Evolutionary conservation across 345 rosid species (phyloP), one percentile per base, ranked within the genome.

Genomic region (Eucalyptus victrix): DNA sequence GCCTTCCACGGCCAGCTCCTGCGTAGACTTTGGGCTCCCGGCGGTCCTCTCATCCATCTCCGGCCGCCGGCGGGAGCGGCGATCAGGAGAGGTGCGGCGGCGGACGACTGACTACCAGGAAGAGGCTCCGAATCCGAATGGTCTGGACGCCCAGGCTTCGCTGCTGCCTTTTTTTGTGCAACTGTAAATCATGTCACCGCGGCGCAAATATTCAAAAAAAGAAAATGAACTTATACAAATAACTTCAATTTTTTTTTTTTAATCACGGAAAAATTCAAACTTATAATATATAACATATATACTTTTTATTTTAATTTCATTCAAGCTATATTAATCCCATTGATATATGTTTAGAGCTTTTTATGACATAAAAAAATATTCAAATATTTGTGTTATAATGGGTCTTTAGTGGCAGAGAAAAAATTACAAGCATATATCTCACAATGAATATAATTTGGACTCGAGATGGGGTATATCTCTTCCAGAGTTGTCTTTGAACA

Each of bases 1-100:
- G 44, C 99, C 99, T 88, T 96, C 99, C 72, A 93, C 91, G 47
- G 99, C 99, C 12, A 98, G 94, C 90, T 98, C 98, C 92, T 95
- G 96, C 19, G 98, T 95, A 87, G 97, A 93, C 93, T 94, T 94
- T 34, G 91, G 85, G 86, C 67, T 81, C 83, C 92, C 89, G 81
- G 93, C 76, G 17, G 81, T 89, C 17, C 23, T 86, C n/a, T 89
- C 90, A 42, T 89, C 90, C 90, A 86, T 86, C 62, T 56, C 67
- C 83, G 83, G 76, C 47, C 45, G 4, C 85, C 47, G 47, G 47
- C 16, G 24, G 83, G 2, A 40, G 85, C 85, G 0, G 85, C 30
- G 24, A 5, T 24, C 30, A 0, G 1, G 30, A 40, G 47, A 76
- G 30, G 85, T 76, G 1, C 85, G 85, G 85, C 85, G 14, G 47